Base-by-base conservation (phyloP, 805 yeast genomes). In the Candida montana region DNA sequence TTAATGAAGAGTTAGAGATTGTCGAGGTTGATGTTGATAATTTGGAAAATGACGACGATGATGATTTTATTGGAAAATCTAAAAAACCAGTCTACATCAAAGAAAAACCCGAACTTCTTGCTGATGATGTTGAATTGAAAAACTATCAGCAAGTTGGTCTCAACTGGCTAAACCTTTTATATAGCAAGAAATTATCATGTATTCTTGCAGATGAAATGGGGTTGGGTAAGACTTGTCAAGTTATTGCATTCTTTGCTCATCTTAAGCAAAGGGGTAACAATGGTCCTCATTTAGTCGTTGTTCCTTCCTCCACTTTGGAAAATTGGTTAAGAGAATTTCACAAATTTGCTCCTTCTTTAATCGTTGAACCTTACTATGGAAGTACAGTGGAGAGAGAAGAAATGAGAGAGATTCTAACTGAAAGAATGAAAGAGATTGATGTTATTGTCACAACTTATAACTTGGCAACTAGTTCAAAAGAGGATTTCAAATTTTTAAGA, bases 121-220 rank as follows among this genome's bases (percentile, higher is more conserved):
- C 87, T 2, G 69, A 67, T 0, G 84, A 77, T 17, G 70, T 87
- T 15, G 75, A 75, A 31, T 69, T 93, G 53, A 93, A 91, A 55
- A 81, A 78, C 55, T 93, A 93, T 62, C 99, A 93, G 67, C 93
- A 89, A 53, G 95, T 90, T n/a, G 99, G 99, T 35, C 66, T 93
- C 39, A 93, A 93, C 60, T 93, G 99, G 99, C 68, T 93, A 41
- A 73, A 81, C 47, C 62, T 91, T 41, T 69, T 93, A 24, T 93
- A 91, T 60, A 78, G 77, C 44, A 79, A 83, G 56, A 73, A 79
- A 15, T 69, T 93, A 42, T 88, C 96, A 7, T 90, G 99, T 65
- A 93, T 93, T 42, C 68, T 93, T 37, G 99, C 99, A 0, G 99
- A 93, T 65, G 99, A 93, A 61, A 93, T 93, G 99, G 99, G 95